Percentiles rank a stretch among this genome's conserved stretches.
phyloP scores from a whole-genome alignment of 2,329 filamentous ascomycete species.

The Colletotrichum viniferum region DNA sequence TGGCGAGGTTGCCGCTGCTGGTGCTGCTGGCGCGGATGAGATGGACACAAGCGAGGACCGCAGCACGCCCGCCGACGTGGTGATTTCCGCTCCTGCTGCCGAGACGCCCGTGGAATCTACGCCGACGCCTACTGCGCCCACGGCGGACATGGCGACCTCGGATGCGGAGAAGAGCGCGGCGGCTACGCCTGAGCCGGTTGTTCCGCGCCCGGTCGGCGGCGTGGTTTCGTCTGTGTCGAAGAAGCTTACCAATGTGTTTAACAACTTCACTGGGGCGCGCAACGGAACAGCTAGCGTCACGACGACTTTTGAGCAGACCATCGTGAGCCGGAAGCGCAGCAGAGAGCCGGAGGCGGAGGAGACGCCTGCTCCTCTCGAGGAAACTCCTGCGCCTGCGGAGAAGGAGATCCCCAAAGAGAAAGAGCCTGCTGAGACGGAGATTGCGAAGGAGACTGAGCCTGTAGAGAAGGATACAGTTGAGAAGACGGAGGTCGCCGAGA shows the following conservation, averaged over 20 bases:
- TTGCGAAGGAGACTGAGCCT: neutral
- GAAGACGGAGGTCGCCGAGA: neutral
- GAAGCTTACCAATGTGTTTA: neutral
- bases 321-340: constrained; percentile 13
- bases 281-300: neutral
- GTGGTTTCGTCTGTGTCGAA: neutral
- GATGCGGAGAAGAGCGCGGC: neutral
- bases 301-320: constrained; percentile 1
- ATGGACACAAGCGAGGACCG: neutral
- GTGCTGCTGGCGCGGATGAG: neutral
- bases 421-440: neutral
- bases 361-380: neutral
- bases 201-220: neutral
- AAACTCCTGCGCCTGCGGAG: neutral
- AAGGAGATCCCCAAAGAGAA: neutral
- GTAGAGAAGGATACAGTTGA: neutral
- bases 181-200: neutral
- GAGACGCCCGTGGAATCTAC: neutral
- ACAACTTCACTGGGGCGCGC: neutral
- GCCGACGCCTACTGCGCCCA: neutral
- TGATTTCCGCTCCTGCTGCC: neutral
- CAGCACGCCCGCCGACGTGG: neutral
- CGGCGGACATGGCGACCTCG: neutral
- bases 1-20: neutral
- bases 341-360: constrained; percentile 2